A percentile compares a stretch with the other conserved stretches of the same genome.
phyloP scores from a whole-genome alignment of 2,329 filamentous ascomycete genomes.

The Fusarium goolgardi region DNA sequence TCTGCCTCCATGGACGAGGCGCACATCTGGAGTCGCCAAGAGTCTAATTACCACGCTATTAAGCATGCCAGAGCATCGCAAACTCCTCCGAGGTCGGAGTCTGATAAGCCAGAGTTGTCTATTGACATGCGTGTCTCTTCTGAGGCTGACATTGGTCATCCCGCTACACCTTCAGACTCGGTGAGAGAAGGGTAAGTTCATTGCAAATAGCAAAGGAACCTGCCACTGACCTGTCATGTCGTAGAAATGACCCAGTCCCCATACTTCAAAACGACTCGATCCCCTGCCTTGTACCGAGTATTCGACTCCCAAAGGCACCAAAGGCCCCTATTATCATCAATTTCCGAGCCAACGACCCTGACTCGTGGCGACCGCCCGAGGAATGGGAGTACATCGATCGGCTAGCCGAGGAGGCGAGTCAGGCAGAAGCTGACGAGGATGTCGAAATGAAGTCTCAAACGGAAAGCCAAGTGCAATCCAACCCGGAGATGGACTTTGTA shows the following conservation, averaged over 20 bases:
- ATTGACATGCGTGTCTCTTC: constrained; percentile 39
- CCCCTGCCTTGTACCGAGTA: constrained; percentile 14
- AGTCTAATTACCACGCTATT: constrained; percentile 28
- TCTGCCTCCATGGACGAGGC: constrained; percentile 12
- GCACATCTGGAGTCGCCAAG: constrained; percentile 17
- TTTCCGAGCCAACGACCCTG: constrained; percentile 52
- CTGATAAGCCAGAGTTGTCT: constrained; percentile 22
- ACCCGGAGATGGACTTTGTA: not conserved
- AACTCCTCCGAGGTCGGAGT: constrained; percentile 6
- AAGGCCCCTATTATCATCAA: constrained; percentile 36
- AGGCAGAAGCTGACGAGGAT: not conserved
- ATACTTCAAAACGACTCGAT: constrained; percentile 37
- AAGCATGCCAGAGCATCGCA: constrained; percentile 30
- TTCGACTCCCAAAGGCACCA: constrained; percentile 11
- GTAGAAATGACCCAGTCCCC: constrained; percentile 24
- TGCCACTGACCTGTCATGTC: constrained; percentile 21
- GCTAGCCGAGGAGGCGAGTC: constrained; percentile 1
- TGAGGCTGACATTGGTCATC: constrained; percentile 28
- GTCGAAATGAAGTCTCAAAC: constrained; percentile 3
- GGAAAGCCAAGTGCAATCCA: not conserved
- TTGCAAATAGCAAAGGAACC: not conserved
- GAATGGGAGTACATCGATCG: constrained; percentile 54
- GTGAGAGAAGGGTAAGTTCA: constrained; percentile 19
- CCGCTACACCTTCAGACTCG: constrained; percentile 30
- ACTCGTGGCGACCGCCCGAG: constrained; percentile 60